Conservation (phyloP, 352 stramenopile genomes). For the Globisporangium recalcitrans region DNA sequence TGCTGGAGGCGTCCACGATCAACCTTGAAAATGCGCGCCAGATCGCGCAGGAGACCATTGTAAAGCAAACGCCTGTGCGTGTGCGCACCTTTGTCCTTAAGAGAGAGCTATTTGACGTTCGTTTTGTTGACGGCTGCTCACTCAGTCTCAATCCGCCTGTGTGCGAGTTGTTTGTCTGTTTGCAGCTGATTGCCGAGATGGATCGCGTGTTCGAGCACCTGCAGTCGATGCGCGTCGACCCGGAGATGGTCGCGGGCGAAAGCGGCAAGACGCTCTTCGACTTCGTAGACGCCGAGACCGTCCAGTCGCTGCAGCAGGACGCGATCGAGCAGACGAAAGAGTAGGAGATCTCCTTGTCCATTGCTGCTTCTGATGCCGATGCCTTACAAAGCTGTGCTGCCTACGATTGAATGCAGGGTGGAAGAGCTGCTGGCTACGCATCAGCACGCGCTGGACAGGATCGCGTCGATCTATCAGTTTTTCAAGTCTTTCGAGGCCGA, state of each 20-base stretch:
- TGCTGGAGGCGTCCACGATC: slow-evolving; percentile 53
- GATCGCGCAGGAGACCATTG: slow-evolving; percentile 44
- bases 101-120: too few relatives aligned
- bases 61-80: slow-evolving; percentile 51
- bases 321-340: slow-evolving; percentile 65
- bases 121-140: neutral
- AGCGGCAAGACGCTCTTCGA: slow-evolving; percentile 75
- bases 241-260: slow-evolving; percentile 48
- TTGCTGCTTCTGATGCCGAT: too few relatives aligned
- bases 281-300: slow-evolving; percentile 79
- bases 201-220: slow-evolving; percentile 70
- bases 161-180: neutral
- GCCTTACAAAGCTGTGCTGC: neutral
- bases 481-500: slow-evolving; percentile 54
- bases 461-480: slow-evolving; percentile 55
- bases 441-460: slow-evolving; percentile 54
- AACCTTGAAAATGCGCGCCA: slow-evolving; percentile 52
- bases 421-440: slow-evolving; percentile 62
- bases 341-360: slow-evolving; percentile 20
- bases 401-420: slow-evolving; percentile 36
- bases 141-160: neutral
- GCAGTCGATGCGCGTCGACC: slow-evolving; percentile 40
- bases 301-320: slow-evolving; percentile 74
- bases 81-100: too few relatives aligned
- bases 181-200: slow-evolving; percentile 67